A percentile compares a stretch with the other conserved stretches of the same genome.
Evolutionary conservation across 1,284 basidiomycete genomes (phyloP).

Genomic region (Thelephora terrestris): DNA sequence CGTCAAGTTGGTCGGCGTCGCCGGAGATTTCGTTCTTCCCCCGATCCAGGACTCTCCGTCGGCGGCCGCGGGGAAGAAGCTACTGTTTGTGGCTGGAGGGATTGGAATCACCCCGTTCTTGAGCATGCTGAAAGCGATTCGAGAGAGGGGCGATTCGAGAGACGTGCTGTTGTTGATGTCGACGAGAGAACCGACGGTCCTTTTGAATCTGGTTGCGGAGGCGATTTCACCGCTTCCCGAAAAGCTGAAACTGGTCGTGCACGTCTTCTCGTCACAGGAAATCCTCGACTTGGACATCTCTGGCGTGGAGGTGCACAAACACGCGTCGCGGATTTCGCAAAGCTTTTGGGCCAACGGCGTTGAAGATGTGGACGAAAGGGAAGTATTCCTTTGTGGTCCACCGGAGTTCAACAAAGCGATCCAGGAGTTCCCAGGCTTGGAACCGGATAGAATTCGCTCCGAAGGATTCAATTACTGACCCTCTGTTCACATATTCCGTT

Average conservation of each 20-base stretch:
- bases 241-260: conserved; percentile 15
- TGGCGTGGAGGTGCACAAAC: conserved; percentile 1
- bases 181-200: conserved; percentile 38
- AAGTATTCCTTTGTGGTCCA: conserved; percentile 15
- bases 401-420: conserved; percentile 12
- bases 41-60: background rate
- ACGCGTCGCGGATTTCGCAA: conserved; percentile 9
- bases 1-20: conserved; percentile 27
- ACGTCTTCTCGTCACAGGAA: conserved; percentile 12
- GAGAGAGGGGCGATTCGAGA: conserved; percentile 14
- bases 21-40: conserved; percentile 27
- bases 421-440: conserved; percentile 13
- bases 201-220: conserved; percentile 26
- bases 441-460: background rate
- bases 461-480: conserved; percentile 3
- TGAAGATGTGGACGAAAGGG: conserved; percentile 3
- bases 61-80: background rate
- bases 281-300: conserved; percentile 12
- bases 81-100: conserved; percentile 46
- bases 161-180: conserved; percentile 37
- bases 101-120: conserved; percentile 53
- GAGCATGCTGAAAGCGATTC: conserved; percentile 32
- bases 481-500: too few relatives aligned
- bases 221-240: conserved; percentile 14
- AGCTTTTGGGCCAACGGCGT: conserved; percentile 4